These are phyloP conservation scores for Spencermartinsiella europaea DNA, from an alignment of 805 yeast genomes.

Conservation along the genomic window DNA sequence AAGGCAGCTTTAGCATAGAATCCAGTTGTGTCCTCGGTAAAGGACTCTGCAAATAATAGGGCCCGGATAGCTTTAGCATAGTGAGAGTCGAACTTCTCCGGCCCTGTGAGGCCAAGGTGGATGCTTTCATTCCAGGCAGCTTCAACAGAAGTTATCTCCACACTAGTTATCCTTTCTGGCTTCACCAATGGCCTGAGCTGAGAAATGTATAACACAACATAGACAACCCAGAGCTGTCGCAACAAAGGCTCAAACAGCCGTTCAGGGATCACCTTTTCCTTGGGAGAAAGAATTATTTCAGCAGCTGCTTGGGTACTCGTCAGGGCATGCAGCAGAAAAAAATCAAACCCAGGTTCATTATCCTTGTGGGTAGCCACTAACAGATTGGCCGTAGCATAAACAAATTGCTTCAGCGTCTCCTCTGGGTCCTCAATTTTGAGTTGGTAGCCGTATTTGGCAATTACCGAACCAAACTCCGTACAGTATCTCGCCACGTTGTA, in stretches of 20 bases:
- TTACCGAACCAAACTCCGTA: constrained; percentile 12
- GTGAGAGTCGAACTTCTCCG: constrained; percentile 18
- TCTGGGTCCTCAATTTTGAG: constrained; percentile 18
- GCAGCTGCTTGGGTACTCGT: constrained; percentile 26
- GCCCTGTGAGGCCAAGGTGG: constrained; percentile 17
- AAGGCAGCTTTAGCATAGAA: constrained; percentile 19
- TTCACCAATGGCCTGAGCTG: constrained; percentile 20
- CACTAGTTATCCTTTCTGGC: constrained; percentile 5
- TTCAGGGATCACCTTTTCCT: constrained; percentile 12
- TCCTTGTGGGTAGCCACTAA: constrained; percentile 22
- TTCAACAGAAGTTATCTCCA: constrained; percentile 9
- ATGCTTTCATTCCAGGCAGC: constrained; percentile 19
- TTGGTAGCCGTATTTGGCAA: constrained; percentile 15
- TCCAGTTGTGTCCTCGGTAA: constrained; percentile 15
- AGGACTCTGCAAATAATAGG: constrained; percentile 17
- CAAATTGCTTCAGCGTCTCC: constrained; percentile 16
- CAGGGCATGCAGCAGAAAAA: constrained; percentile 28
- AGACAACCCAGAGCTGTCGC: constrained; percentile 15
- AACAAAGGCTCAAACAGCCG: constrained; percentile 11
- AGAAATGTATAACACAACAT: constrained; percentile 17
- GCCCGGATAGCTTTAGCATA: constrained; percentile 22
- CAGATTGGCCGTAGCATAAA: constrained; percentile 19
- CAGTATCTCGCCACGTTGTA: constrained; percentile 6
- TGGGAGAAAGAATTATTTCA: constrained; percentile 16
- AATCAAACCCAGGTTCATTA: constrained; percentile 23